These are phyloP conservation scores for Puccinia polysora DNA, from an alignment of 1,284 basidiomycete genomes.

Conservation along the genomic window DNA sequence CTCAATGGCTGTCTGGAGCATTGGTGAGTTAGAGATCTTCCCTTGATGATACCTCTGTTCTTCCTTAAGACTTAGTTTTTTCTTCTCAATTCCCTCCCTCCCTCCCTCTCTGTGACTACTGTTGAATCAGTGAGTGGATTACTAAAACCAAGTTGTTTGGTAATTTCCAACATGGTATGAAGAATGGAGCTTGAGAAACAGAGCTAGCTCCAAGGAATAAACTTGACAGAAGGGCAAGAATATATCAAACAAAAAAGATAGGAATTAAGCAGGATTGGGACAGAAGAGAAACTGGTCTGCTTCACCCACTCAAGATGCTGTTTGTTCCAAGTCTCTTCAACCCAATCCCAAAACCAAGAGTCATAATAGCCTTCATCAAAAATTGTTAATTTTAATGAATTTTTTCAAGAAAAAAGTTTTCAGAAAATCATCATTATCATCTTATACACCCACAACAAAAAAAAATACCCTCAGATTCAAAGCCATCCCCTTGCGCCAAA, in stretches of 20 bases:
- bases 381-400: conserved; percentile 8
- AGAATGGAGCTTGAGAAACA: conserved; percentile 64
- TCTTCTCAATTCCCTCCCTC: no score
- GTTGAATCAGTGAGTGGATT: neutral
- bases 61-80: no score
- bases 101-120: neutral
- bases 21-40: no score
- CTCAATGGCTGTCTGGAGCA: no score
- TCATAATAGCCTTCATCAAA: conserved; percentile 23
- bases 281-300: neutral
- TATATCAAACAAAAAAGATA: conserved; percentile 18
- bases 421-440: conserved; percentile 22
- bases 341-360: conserved; percentile 7
- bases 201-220: neutral
- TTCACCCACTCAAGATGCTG: neutral
- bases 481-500: neutral
- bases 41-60: no score
- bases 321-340: neutral
- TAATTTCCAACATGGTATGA: conserved; percentile 91
- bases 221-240: neutral
- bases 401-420: conserved; percentile 23
- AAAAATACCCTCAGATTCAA: neutral
- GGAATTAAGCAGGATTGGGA: conserved; percentile 29
- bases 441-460: conserved; percentile 4
- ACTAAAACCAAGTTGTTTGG: conserved; percentile 65